Conservation (phyloP, 2,329 filamentous ascomycete genomes). For the Beauveria caledonica region DNA sequence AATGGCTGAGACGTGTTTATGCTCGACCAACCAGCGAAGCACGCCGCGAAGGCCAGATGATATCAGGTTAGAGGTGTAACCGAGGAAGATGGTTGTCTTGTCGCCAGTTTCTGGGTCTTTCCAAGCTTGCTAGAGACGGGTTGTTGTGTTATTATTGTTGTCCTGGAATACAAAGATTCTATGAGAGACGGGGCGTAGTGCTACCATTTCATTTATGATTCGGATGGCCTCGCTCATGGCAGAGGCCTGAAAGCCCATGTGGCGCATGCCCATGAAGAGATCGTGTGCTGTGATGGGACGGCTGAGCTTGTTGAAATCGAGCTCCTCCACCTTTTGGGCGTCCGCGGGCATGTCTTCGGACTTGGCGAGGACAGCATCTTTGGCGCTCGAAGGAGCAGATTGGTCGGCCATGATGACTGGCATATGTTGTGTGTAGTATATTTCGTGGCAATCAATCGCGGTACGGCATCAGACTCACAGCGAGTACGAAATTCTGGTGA, state of each 20-base stretch:
- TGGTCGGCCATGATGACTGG: constrained; percentile 11
- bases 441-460: too few relatives aligned
- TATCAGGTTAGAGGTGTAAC: constrained; percentile 96
- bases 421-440: neutral
- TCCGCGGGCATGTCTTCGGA: constrained; percentile 74
- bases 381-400: constrained; percentile 53
- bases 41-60: constrained; percentile 90
- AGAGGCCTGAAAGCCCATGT: constrained; percentile 68
- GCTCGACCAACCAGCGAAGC: constrained; percentile 84
- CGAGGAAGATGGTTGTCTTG: constrained; percentile 88
- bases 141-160: neutral
- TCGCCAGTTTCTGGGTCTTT: constrained; percentile 69
- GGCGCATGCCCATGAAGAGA: constrained; percentile 69
- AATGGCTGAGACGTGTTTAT: constrained; percentile 84
- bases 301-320: constrained; percentile 83
- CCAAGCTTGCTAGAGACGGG: constrained; percentile 56
- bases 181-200: neutral
- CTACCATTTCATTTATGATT: constrained; percentile 93
- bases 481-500: constrained; percentile 3
- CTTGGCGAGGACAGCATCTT: constrained; percentile 74
- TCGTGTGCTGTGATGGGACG: constrained; percentile 77
- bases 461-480: neutral
- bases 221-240: constrained; percentile 79
- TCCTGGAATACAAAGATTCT: neutral
- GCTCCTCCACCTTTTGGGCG: constrained; percentile 74